Base-by-base conservation (phyloP, 2,329 filamentous ascomycete genomes). In the Colletotrichum sublineola region DNA sequence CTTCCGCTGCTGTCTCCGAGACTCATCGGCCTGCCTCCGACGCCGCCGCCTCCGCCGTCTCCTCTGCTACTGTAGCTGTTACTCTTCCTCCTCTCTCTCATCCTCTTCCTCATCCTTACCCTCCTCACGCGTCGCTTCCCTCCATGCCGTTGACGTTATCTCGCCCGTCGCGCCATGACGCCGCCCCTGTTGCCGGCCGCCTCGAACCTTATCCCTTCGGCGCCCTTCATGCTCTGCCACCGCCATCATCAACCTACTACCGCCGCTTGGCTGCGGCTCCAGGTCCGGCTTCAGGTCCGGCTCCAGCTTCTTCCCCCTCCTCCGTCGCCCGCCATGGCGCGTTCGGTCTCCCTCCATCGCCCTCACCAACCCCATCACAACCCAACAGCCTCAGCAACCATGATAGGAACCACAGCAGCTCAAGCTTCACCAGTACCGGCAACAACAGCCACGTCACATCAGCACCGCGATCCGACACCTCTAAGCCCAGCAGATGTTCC, bases 291-390 rank as follows among this genome's bases (percentile, higher is more conserved):
- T 48, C 64, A 18, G 60, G 44, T 42, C 62, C 62, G 62, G 56
- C 24, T 44, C 57, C 64, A 18, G 33, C 56, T 31, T 33, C 31
- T 58, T 7, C 20, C 48, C 15, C 31, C 2, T 36, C 44, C 44
- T 15, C 44, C 38, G 24, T 61, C 70, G 46, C 57, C 46, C 70
- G 70, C 38, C 66, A 65, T 33, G 38, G 68, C 48, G 55, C 66
- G n/a, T 44, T 73, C 55, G 60, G 60, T 18, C 69, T 69, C 48
- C 70, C 70, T 38, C 60, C 70, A 12, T 73, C 70, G 14, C 70
- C 70, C 12, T 73, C 70, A 7, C 70, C 70, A 31, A 73, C 70
- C 20, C 70, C 70, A 8, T 70, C 70, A 29, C 55, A 73, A 36
- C 66, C 70, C 36, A 69, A 53, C 66, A 36, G 12, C 64, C 31